Conservation (phyloP, 2,329 filamentous ascomycete species). For the Colletotrichum simmondsii region DNA sequence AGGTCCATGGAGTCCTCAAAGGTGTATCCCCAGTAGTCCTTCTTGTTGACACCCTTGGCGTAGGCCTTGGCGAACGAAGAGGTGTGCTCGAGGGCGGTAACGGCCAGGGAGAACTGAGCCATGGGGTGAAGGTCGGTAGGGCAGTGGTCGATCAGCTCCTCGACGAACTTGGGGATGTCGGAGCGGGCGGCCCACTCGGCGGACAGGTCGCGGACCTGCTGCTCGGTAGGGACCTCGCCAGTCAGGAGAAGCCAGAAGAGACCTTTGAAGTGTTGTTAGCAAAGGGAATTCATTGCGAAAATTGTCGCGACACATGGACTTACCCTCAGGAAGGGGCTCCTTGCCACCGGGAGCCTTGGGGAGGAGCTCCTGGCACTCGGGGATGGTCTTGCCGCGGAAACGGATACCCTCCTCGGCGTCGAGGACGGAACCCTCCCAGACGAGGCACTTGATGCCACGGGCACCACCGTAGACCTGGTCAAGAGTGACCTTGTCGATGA, state of each 20-base stretch:
- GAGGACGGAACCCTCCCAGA: slow-evolving; percentile 99
- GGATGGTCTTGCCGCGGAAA: slow-evolving; percentile 99
- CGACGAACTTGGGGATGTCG: slow-evolving; percentile 96
- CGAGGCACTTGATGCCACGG: slow-evolving; percentile 97
- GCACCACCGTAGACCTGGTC: slow-evolving; percentile 99
- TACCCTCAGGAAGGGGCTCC: slow-evolving; percentile 96
- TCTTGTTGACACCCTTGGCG: slow-evolving; percentile 99
- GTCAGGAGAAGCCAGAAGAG: slow-evolving; percentile 99
- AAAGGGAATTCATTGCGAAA: not conserved
- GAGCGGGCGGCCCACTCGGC: slow-evolving; percentile 99
- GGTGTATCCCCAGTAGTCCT: slow-evolving; percentile 99
- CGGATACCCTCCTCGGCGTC: slow-evolving; percentile 99
- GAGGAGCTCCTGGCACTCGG: slow-evolving; percentile 96
- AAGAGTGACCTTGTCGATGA: slow-evolving; percentile 96
- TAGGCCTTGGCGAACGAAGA: slow-evolving; percentile 98
- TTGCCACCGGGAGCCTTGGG: slow-evolving; percentile 97
- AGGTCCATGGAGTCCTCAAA: slow-evolving; percentile 99
- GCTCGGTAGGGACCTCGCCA: slow-evolving; percentile 95
- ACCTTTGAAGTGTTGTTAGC: slow-evolving; percentile 59
- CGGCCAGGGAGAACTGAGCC: slow-evolving; percentile 98
- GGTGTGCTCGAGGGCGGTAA: slow-evolving; percentile 98
- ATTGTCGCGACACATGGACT: slow-evolving; percentile 29
- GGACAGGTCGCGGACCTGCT: slow-evolving; percentile 98
- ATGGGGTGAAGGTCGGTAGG: slow-evolving; percentile 98
- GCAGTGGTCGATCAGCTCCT: slow-evolving; percentile 99